phyloP scores from a whole-genome alignment of 2,329 filamentous ascomycete genomes.

The Penicillium sp. region DNA sequence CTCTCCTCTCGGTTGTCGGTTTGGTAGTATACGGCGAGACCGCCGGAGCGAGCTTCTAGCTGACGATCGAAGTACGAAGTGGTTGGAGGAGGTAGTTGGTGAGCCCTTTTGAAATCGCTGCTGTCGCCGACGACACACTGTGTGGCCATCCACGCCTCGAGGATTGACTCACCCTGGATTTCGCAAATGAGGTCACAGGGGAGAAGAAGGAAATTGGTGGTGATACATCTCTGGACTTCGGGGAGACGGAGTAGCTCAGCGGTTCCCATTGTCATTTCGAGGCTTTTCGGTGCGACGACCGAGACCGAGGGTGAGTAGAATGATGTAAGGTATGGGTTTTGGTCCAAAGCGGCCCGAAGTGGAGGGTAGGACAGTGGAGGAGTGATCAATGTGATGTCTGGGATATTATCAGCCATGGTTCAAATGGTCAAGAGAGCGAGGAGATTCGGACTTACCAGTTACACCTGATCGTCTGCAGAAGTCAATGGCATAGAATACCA shows the following conservation, averaged over 20 bases:
- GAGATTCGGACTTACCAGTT: constrained; percentile 36
- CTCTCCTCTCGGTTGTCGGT: not conserved
- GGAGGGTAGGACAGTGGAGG: not conserved
- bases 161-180: not conserved
- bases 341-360: not conserved
- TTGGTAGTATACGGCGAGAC: not conserved
- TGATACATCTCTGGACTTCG: constrained; percentile 72
- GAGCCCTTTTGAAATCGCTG: not conserved
- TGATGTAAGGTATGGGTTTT: not conserved
- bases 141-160: constrained; percentile 2
- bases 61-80: not conserved
- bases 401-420: not conserved
- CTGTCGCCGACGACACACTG: not conserved
- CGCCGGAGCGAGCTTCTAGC: not conserved
- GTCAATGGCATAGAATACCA: constrained; percentile 50
- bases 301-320: constrained; percentile 45
- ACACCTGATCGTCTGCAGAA: constrained; percentile 50
- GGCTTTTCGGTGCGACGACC: constrained; percentile 71
- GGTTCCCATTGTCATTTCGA: constrained; percentile 81
- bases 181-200: constrained; percentile 45
- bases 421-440: no score
- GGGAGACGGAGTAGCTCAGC: constrained; percentile 80
- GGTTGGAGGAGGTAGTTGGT: not conserved
- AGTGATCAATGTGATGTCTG: constrained; percentile 4
- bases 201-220: constrained; percentile 79